Conservation (phyloP, 768 basidiomycete species). For the Harrya chromipes region DNA sequence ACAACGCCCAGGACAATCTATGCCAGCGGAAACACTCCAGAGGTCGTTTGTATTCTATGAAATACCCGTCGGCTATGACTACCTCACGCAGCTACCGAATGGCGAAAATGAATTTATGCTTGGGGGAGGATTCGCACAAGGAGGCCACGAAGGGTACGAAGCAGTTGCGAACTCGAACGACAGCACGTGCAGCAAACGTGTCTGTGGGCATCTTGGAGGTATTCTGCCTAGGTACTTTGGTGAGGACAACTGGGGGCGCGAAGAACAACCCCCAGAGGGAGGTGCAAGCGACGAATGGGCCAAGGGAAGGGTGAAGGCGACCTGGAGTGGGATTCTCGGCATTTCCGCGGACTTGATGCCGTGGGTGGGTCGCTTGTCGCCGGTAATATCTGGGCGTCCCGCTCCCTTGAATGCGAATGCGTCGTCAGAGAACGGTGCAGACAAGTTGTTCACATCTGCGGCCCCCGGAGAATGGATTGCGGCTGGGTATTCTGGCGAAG, state of each 20-base stretch:
- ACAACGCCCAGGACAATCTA: conserved; percentile 48
- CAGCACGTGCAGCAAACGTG: conserved; percentile 25
- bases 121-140: conserved; percentile 52
- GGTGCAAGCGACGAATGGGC: conserved; percentile 28
- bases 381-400: conserved; percentile 42
- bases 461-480: conserved; percentile 67
- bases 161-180: conserved; percentile 42
- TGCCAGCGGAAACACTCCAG: conserved; percentile 33
- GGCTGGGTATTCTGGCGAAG: conserved; percentile 70
- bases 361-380: conserved; percentile 69
- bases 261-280: conserved; percentile 19
- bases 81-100: conserved; percentile 59
- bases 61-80: conserved; percentile 47
- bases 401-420: conserved; percentile 11
- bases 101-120: conserved; percentile 55
- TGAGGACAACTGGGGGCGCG: conserved; percentile 39
- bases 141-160: conserved; percentile 28
- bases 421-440: neutral
- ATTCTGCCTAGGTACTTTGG: conserved; percentile 55
- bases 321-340: conserved; percentile 66
- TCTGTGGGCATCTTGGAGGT: conserved; percentile 40
- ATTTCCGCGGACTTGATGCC: conserved; percentile 59
- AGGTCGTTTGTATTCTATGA: conserved; percentile 61
- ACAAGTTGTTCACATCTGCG: conserved; percentile 15
- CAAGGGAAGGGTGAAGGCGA: conserved; percentile 47